Conservation (phyloP, 2,329 filamentous ascomycete genomes). For the Cercospora sojina region DNA sequence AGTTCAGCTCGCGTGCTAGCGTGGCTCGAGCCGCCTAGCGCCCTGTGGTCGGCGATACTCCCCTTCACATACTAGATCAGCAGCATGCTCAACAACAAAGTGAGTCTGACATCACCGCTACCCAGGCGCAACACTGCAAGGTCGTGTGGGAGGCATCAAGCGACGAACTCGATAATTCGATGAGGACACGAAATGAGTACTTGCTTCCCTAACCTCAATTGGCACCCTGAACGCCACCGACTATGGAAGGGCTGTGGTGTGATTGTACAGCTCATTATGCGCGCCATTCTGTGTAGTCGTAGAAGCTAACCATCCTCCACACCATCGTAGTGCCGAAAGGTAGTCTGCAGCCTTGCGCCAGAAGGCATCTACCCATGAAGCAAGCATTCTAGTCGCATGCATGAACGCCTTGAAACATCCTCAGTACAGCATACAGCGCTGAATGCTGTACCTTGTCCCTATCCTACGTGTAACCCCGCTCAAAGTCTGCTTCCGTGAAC, state of each 20-base stretch:
- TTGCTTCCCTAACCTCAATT: not conserved
- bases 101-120: not conserved
- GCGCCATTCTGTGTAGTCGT: conserved; percentile 23
- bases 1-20: conserved; percentile 1
- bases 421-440: conserved; percentile 19
- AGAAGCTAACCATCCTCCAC: conserved; percentile 24
- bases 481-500: not conserved
- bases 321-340: conserved; percentile 10
- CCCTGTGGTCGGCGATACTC: not conserved
- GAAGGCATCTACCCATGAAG: conserved; percentile 27
- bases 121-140: not conserved
- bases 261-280: conserved; percentile 23
- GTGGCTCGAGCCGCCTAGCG: not conserved
- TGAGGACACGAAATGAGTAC: not conserved
- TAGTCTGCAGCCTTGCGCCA: conserved; percentile 23
- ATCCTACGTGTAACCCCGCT: conserved; percentile 4
- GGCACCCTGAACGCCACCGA: conserved; percentile 9
- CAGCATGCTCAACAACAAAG: not conserved
- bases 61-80: not conserved
- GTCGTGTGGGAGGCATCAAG: not conserved
- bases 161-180: not conserved
- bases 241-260: conserved; percentile 14
- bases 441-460: conserved; percentile 19
- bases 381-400: conserved; percentile 29
- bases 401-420: conserved; percentile 23